Conservation (phyloP, 768 basidiomycete species). For the Psilocybe sp. region DNA sequence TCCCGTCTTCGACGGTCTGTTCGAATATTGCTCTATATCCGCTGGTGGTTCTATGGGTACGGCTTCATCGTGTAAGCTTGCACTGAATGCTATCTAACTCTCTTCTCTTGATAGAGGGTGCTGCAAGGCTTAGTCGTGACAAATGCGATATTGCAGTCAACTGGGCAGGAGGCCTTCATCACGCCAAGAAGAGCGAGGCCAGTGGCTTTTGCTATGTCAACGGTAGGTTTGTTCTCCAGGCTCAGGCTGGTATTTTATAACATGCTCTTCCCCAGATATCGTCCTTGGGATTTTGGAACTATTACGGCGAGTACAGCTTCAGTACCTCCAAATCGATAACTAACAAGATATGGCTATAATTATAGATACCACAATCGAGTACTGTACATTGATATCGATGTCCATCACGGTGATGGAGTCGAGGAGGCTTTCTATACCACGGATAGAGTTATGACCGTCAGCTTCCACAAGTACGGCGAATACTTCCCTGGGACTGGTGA, state of each 20-base stretch:
- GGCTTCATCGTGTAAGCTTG: constrained; percentile 17
- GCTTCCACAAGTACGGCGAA: constrained; percentile 98
- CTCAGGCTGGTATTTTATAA: constrained; percentile 1
- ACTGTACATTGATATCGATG: constrained; percentile 97
- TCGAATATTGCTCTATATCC: constrained; percentile 99
- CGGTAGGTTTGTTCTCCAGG: constrained; percentile 44
- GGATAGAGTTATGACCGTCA: constrained; percentile 97
- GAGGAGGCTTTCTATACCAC: constrained; percentile 99
- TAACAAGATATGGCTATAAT: not conserved
- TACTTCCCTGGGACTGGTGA: constrained; percentile 99
- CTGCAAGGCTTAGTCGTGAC: constrained; percentile 89
- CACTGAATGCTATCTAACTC: not conserved
- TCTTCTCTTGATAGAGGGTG: constrained; percentile 72
- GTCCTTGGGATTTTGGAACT: constrained; percentile 96
- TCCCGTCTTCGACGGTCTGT: constrained; percentile 96
- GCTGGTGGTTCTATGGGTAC: constrained; percentile 99
- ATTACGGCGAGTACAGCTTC: constrained; percentile 65
- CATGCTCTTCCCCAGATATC: constrained; percentile 62
- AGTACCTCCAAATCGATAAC: not conserved
- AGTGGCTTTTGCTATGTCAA: constrained; percentile 99
- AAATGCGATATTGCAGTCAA: constrained; percentile 99
- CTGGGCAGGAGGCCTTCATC: constrained; percentile 98
- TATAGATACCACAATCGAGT: constrained; percentile 90
- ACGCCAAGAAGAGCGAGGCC: constrained; percentile 98
- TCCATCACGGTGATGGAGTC: constrained; percentile 98